Evolutionary conservation across 306 rosid genomes (phyloP).

Genomic region (Vigna radiata): DNA sequence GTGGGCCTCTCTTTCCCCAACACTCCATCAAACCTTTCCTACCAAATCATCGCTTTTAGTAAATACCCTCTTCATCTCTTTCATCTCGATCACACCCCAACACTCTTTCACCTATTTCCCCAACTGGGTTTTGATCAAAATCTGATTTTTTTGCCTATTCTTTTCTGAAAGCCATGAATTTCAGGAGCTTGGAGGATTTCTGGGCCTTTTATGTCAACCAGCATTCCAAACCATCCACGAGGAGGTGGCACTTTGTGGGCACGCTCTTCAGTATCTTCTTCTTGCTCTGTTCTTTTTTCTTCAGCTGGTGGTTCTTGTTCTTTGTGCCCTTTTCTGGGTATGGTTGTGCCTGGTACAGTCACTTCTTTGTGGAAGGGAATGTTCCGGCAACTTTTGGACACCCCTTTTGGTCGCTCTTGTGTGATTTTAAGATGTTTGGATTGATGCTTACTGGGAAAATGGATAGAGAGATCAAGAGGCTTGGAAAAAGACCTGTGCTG

Average conservation of each 20-base stretch:
- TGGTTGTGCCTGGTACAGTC: constrained; percentile 98
- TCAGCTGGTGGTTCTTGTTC: constrained; percentile 85
- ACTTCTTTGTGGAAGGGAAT: constrained; percentile 89
- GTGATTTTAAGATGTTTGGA: constrained; percentile 93
- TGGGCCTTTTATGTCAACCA: constrained; percentile 93
- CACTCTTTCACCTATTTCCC: constrained; percentile 19
- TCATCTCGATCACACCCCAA: constrained; percentile 15
- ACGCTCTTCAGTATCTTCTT: constrained; percentile 67
- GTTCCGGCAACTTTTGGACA: constrained; percentile 88
- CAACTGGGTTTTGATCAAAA: constrained; percentile 37
- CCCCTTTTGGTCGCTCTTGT: constrained; percentile 88
- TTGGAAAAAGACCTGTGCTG: constrained; percentile 92
- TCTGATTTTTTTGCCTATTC: constrained; percentile 41
- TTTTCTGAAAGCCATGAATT: constrained; percentile 65
- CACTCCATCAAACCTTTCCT: background rate
- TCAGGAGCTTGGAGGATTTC: constrained; percentile 93
- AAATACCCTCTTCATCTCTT: constrained; percentile 20
- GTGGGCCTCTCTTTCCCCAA: background rate
- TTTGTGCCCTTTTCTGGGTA: constrained; percentile 81
- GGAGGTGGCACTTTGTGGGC: constrained; percentile 94
- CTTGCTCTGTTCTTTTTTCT: constrained; percentile 62
- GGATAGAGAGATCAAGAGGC: constrained; percentile 99
- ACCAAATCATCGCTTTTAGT: constrained; percentile 36
- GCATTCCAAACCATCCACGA: constrained; percentile 86
- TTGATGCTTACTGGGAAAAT: constrained; percentile 90